Percentiles rank a stretch among this genome's conserved stretches.
Conservation (phyloP, 2,329 filamentous ascomycete species). For the Ophiostoma novo-ulmi region DNA sequence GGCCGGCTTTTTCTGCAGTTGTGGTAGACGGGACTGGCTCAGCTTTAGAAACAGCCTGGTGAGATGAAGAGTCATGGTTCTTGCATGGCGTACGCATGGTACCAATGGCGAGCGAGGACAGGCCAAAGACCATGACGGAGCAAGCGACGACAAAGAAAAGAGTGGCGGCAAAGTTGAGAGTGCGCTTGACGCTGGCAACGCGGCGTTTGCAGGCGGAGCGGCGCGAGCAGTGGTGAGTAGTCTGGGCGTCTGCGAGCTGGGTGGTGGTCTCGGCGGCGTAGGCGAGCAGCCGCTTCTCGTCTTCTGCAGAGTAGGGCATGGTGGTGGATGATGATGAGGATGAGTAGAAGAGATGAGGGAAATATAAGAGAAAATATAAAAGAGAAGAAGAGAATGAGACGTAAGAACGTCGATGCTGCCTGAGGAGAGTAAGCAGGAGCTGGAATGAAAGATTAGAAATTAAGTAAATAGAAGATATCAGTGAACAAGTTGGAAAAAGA, state of each 20-base stretch:
- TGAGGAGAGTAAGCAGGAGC: background rate
- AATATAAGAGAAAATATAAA: background rate
- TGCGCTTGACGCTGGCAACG: conserved; percentile 14
- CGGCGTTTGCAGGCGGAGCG: conserved; percentile 17
- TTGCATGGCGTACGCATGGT: conserved; percentile 7
- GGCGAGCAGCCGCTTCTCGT: conserved; percentile 25
- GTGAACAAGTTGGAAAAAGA: background rate
- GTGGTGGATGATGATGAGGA: background rate
- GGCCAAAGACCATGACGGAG: conserved; percentile 1
- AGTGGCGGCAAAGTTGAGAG: conserved; percentile 11
- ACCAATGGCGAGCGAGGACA: conserved; percentile 14
- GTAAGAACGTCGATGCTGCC: background rate
- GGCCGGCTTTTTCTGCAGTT: background rate
- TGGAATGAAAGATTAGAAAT: background rate
- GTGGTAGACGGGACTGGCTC: background rate
- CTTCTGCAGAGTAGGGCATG: conserved; percentile 22
- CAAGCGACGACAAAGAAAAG: conserved; percentile 16
- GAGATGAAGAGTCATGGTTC: too few species aligned
- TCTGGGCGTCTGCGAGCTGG: conserved; percentile 17
- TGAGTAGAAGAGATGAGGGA: background rate
- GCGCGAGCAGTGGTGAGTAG: background rate
- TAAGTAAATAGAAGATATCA: background rate
- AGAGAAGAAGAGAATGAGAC: background rate
- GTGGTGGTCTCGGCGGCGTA: conserved; percentile 18
- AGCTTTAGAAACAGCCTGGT: background rate